A percentile compares a stretch with the other conserved stretches of the same genome.
Conservation (phyloP, 2,329 filamentous ascomycete genomes). For the Trichoderma sp. region DNA sequence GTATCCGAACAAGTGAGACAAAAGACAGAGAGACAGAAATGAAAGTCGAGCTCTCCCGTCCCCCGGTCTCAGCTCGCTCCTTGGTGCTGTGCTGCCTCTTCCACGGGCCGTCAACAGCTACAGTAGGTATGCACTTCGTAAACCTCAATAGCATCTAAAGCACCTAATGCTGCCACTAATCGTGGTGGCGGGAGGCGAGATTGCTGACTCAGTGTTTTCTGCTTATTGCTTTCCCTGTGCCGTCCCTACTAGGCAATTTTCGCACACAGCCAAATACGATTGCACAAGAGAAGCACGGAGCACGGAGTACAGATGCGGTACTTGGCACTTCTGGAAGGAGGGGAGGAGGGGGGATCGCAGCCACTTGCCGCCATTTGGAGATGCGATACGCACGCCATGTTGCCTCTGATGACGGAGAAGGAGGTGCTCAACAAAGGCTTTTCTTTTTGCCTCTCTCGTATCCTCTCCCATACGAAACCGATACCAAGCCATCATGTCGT, state of each 20-base stretch:
- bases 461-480: neutral
- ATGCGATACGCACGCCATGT: constrained; percentile 6
- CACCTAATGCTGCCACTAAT: neutral
- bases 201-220: neutral
- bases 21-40: neutral
- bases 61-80: neutral
- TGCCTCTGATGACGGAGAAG: neutral
- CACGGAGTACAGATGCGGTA: neutral
- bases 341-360: neutral
- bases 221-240: neutral
- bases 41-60: neutral
- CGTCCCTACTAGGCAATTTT: neutral
- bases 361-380: neutral
- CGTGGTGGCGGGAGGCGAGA: constrained; percentile 5
- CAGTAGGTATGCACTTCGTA: neutral
- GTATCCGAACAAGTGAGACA: neutral
- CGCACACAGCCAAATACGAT: neutral
- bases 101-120: neutral
- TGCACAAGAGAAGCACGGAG: neutral
- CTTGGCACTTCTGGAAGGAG: neutral
- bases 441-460: neutral
- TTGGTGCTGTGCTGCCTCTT: neutral
- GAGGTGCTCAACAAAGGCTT: neutral
- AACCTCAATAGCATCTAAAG: neutral
- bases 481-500: no score